phyloP scores from a whole-genome alignment of 768 basidiomycete genomes.

The Fomitopsis serialis region DNA sequence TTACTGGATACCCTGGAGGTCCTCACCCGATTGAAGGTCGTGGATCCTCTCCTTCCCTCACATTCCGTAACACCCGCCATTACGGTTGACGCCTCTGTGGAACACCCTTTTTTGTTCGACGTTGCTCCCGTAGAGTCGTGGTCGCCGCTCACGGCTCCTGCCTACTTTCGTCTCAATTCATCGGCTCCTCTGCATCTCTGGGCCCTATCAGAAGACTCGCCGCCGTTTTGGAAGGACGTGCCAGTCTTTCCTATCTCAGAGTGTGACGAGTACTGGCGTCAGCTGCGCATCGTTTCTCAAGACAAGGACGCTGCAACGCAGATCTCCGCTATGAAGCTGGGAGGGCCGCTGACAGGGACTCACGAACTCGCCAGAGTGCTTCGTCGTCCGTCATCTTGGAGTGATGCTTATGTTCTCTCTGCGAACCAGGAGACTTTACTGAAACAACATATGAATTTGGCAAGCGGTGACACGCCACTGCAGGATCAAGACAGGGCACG shows the following conservation, averaged over 20 bases:
- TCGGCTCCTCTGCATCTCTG: constrained; percentile 56
- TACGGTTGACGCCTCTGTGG: constrained; percentile 38
- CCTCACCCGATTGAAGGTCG: constrained; percentile 53
- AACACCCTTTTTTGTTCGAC: constrained; percentile 44
- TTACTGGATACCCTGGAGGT: too few species aligned
- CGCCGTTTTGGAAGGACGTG: constrained; percentile 50
- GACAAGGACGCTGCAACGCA: constrained; percentile 26
- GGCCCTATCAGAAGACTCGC: constrained; percentile 43
- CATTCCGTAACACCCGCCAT: constrained; percentile 32
- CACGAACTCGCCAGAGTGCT: constrained; percentile 37
- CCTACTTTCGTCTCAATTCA: constrained; percentile 59
- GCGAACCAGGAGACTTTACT: constrained; percentile 68
- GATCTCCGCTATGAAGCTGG: constrained; percentile 1
- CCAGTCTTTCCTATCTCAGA: constrained; percentile 34
- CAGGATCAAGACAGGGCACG: constrained; percentile 39
- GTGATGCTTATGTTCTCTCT: constrained; percentile 51
- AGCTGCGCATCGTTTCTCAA: constrained; percentile 44
- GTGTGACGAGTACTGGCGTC: constrained; percentile 51
- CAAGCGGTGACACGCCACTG: constrained; percentile 40
- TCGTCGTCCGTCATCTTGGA: constrained; percentile 60
- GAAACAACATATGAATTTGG: constrained; percentile 40
- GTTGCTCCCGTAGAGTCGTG: constrained; percentile 37
- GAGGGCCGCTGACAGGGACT: not conserved
- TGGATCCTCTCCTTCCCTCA: constrained; percentile 50
- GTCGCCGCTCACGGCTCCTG: constrained; percentile 44